Evolutionary conservation across 2,329 filamentous ascomycete genomes (phyloP).

Genomic region (Coniochaeta sp.): DNA sequence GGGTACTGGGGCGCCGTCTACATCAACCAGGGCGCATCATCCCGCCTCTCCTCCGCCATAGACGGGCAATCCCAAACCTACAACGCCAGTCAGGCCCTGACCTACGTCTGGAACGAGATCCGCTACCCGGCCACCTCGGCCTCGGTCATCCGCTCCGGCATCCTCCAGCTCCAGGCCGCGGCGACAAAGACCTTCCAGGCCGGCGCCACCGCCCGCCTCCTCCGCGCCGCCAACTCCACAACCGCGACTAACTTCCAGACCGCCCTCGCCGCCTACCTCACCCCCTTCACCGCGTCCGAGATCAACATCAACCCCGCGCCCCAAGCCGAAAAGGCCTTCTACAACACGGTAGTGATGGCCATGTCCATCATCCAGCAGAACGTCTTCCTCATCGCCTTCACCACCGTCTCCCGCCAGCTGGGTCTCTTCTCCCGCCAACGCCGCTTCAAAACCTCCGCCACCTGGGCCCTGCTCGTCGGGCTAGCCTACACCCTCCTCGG

Average conservation of each 20-base stretch:
- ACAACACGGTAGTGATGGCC: constrained; percentile 32
- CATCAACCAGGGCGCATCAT: constrained; percentile 22
- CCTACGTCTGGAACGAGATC: constrained; percentile 28
- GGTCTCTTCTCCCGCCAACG: constrained; percentile 17
- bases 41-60: constrained; percentile 20
- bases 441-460: background rate
- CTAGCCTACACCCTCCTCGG: constrained; percentile 24
- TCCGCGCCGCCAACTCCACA: constrained; percentile 19
- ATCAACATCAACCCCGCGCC: constrained; percentile 23
- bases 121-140: constrained; percentile 24
- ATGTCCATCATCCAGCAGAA: constrained; percentile 26
- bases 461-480: constrained; percentile 11
- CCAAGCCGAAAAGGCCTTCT: constrained; percentile 25
- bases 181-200: constrained; percentile 8
- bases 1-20: constrained; percentile 31
- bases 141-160: constrained; percentile 19
- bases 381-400: constrained; percentile 22
- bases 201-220: background rate
- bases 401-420: constrained; percentile 20
- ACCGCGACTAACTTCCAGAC: constrained; percentile 12
- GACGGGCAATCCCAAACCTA: constrained; percentile 19
- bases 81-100: constrained; percentile 23
- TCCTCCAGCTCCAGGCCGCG: constrained; percentile 19
- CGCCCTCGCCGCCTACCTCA: constrained; percentile 23
- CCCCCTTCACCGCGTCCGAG: constrained; percentile 22